Evolutionary conservation across 2,329 filamentous ascomycete genomes (phyloP), one percentile per base, ranked within the genome.

Genomic region (Aspergillus transmontanensis): DNA sequence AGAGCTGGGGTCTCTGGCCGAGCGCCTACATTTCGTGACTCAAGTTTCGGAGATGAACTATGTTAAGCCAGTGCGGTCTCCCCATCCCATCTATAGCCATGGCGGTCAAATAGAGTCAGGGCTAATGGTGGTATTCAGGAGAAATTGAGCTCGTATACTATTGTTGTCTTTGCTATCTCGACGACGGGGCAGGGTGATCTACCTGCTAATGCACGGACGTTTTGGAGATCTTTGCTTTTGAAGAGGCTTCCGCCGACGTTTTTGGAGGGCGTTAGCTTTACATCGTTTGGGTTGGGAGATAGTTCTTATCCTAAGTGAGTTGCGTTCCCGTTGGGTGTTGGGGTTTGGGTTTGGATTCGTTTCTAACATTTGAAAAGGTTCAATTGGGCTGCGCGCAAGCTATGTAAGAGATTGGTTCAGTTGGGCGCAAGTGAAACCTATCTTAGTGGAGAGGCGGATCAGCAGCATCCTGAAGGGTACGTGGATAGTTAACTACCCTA

Each of bases 111-210:
- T 30, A 32, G 16, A 11, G 19, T 51, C 28, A 3, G n/a, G 19
- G 51, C 51, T 55, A 55, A 55, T 36, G 19, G 14, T 45, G n/a
- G 19, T 30, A 34, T 32, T 5, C 60, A 80, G 78, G 73, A 76
- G 36, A 60, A 64, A 0, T 69, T 82, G n/a, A 64, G 62, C n/a
- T 71, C 70, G 1, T 77, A 80, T 56, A 74, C 73, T 6, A 64
- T 79, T 12, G 75, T 72, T 1, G 82, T 98, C 57, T 91, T 99
- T 71, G 88, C 93, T 64, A 83, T 96, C 23, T 96, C 95, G 6
- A 99, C 95, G 0, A 97, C 95, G 0, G 95, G 95, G 6, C 94
- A 99, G 79, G 95, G 95, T 6, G 94, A 98, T 68, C 86, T 98
- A 74, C 95, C 95, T 2, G 87, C 87, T 61, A 98, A 98, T 82